A percentile compares a stretch with the other conserved stretches of the same genome.
phyloP scores from a whole-genome alignment of 441 rosid genomes.

The Gossypium schwendimanii region DNA sequence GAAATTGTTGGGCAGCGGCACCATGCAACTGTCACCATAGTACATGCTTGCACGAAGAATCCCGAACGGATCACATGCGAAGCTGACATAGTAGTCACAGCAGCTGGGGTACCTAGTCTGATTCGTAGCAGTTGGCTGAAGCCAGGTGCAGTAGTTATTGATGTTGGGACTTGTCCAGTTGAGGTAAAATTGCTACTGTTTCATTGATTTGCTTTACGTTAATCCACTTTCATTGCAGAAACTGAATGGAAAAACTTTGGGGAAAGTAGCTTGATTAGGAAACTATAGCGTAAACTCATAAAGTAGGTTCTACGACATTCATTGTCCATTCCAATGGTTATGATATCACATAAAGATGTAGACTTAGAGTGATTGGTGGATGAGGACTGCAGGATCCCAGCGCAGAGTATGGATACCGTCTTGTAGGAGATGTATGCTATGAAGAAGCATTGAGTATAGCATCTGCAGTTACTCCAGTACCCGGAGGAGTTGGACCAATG shows the following conservation, averaged over 20 bases:
- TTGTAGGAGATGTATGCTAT: conserved; percentile 81
- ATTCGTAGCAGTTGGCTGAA: conserved; percentile 77
- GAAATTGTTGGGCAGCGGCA: conserved; percentile 53
- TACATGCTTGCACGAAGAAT: conserved; percentile 58
- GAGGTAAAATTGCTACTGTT: conserved; percentile 39
- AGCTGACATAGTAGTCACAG: conserved; percentile 75
- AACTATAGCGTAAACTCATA: not conserved
- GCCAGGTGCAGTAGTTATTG: conserved; percentile 75
- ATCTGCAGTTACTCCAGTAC: conserved; percentile 80
- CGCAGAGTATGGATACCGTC: conserved; percentile 60
- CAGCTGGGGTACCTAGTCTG: conserved; percentile 72
- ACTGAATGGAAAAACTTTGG: conserved; percentile 6
- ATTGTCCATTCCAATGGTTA: not conserved
- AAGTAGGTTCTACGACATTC: not conserved
- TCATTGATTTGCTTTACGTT: not conserved
- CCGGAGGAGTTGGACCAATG: conserved; percentile 94
- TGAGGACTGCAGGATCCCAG: conserved; percentile 49
- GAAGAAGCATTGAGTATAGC: conserved; percentile 71
- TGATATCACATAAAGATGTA: not conserved
- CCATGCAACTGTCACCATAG: conserved; percentile 76
- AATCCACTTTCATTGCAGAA: conserved; percentile 5
- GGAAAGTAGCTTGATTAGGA: conserved; percentile 12
- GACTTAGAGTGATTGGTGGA: not conserved
- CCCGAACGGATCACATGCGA: conserved; percentile 58
- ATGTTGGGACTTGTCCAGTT: conserved; percentile 73